Evolutionary conservation across 805 yeast genomes (phyloP).

Genomic region (Lachancea fermentati): DNA sequence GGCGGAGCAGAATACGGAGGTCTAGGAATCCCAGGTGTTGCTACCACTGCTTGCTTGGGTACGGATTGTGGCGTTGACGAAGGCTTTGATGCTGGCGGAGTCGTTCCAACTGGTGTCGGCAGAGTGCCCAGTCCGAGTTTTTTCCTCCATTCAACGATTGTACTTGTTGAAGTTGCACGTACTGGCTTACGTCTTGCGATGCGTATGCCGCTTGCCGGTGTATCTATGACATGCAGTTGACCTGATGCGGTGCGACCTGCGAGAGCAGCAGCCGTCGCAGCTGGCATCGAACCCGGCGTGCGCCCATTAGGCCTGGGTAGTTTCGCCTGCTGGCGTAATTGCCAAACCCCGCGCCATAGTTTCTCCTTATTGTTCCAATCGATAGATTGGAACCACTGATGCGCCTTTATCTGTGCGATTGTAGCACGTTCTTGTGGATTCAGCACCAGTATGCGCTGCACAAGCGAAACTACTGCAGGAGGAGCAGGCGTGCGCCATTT

Average conservation of each 20-base stretch:
- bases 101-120: background rate
- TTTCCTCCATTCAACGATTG: conserved; percentile 36
- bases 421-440: conserved; percentile 64
- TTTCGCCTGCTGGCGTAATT: conserved; percentile 32
- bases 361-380: conserved; percentile 61
- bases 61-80: conserved; percentile 4
- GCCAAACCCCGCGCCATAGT: conserved; percentile 80
- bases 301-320: background rate
- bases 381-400: conserved; percentile 63
- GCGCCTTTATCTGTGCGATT: conserved; percentile 52
- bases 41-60: background rate
- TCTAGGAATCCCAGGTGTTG: background rate
- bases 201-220: conserved; percentile 24
- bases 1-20: background rate
- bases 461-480: conserved; percentile 55
- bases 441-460: conserved; percentile 58
- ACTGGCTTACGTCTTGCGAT: conserved; percentile 28
- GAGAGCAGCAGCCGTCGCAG: background rate
- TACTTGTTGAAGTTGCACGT: conserved; percentile 29
- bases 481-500: conserved; percentile 62
- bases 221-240: conserved; percentile 27
- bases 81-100: conserved; percentile 7
- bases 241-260: conserved; percentile 9
- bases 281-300: background rate
- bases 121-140: conserved; percentile 25